Evolutionary conservation across 108 stramenopile species (phyloP), one percentile per base, ranked within the genome.

Genomic region (Aurantiochytrium sp.): DNA sequence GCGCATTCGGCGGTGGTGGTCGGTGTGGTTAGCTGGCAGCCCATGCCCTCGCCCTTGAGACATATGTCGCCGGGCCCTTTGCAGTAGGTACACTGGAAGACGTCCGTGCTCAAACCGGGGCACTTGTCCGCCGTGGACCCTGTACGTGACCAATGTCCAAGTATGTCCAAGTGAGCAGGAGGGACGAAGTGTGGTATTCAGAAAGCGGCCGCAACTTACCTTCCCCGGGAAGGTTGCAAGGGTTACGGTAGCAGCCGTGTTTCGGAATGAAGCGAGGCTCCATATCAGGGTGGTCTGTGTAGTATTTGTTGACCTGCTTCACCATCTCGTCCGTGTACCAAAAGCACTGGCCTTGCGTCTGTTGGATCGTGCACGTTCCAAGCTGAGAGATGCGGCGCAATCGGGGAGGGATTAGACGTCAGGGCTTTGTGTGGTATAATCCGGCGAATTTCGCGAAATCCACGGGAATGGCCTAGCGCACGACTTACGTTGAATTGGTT

Each of bases 191-290:
- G n/a, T n/a, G n/a, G n/a, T n/a, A n/a, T n/a, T n/a, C n/a, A n/a
- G n/a, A n/a, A n/a, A n/a, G n/a, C n/a, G n/a, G n/a, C n/a, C n/a
- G n/a, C n/a, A n/a, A 81, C 73, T 0, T 81, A 48, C 73, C 73
- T 48, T 48, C 42, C 19, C 73, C 73, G 45, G 73, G 42, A 41
- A 48, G 73, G 24, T 81, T 81, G 45, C 73, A 81, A 81, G 73
- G 73, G 1, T 81, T 81, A 2, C 73, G 73, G 39, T 81, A 81
- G 73, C 73, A 81, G 50, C 73, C 73, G 24, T 48, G 45, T 6
- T 24, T 24, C 12, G 73, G 73, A 48, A 81, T 41, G 10, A 22
- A 22, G 45, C 42, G 45, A 48, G 73, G n/a, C 39, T 81, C 73
- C 6, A 48, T 48, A 0, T 81, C 73, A 24, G 45, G 73, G 39